Evolutionary conservation across 1,139 yeast genomes (phyloP).

Genomic region (Zhuliangozyma blackwelliae): DNA sequence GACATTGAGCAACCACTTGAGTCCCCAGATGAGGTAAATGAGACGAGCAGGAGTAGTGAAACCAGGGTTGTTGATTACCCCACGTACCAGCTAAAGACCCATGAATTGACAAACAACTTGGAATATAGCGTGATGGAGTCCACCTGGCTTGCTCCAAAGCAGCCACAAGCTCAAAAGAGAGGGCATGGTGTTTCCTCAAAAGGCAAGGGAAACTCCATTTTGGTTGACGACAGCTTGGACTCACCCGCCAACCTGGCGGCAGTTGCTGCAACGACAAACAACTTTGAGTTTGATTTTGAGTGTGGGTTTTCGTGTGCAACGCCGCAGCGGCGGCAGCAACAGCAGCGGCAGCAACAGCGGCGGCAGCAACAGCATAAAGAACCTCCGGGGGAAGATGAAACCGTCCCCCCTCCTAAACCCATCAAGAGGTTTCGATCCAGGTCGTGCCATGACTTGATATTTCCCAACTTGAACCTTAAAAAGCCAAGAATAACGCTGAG

Average conservation of each 20-base stretch:
- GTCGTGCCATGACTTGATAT: constrained; percentile 11
- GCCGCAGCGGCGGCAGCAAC: too few species aligned
- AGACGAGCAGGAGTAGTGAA: constrained; percentile 1
- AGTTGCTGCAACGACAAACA: too few species aligned
- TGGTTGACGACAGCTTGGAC: too few species aligned
- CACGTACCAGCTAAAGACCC: constrained; percentile 7
- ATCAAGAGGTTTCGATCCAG: constrained; percentile 10
- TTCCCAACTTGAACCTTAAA: constrained; percentile 10
- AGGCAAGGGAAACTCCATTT: too few species aligned
- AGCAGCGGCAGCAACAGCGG: too few species aligned
- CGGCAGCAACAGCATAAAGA: too few species aligned
- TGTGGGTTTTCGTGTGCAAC: too few species aligned
- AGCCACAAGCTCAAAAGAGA: too few species aligned
- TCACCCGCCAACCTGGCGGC: too few species aligned
- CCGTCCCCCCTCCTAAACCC: neutral
- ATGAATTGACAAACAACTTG: constrained; percentile 11
- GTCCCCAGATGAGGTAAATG: neutral
- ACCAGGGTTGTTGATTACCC: constrained; percentile 7
- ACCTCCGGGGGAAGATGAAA: too few species aligned
- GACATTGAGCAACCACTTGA: constrained; percentile 58
- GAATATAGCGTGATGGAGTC: constrained; percentile 7
- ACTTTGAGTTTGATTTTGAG: too few species aligned
- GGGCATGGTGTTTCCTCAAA: too few species aligned
- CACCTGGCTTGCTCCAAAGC: constrained; percentile 2
- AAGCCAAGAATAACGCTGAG: neutral